phyloP scores from a whole-genome alignment of 176 grass and related monocot genomes.

The Juncus inflexus region DNA sequence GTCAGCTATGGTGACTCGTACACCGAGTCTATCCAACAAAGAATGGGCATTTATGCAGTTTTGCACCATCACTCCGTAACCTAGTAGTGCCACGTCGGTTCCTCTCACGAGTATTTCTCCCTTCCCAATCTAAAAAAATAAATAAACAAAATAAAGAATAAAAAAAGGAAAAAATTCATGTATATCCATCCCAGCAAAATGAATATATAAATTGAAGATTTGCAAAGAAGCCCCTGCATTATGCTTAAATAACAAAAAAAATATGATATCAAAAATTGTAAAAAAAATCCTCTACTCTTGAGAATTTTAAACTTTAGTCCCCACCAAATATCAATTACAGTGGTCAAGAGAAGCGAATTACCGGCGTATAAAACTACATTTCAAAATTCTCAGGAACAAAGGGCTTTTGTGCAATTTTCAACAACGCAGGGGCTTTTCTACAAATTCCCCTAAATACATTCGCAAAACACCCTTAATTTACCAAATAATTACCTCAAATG shows the following conservation, averaged over 20 bases:
- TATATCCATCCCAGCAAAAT: too few species aligned
- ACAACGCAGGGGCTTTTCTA: too few species aligned
- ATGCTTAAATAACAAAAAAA: neutral
- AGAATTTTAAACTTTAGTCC: too few species aligned
- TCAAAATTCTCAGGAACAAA: neutral
- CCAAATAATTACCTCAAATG: neutral
- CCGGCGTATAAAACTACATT: neutral
- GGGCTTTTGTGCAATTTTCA: too few species aligned
- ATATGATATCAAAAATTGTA: neutral
- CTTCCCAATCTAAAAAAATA: constrained; percentile 62
- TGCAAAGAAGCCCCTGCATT: neutral
- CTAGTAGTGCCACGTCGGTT: constrained; percentile 61
- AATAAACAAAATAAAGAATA: too few species aligned
- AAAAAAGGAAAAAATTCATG: too few species aligned
- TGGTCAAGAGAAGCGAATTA: neutral
- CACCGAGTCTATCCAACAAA: constrained; percentile 57
- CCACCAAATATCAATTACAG: neutral
- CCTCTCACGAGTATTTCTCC: constrained; percentile 60
- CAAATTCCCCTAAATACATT: too few species aligned
- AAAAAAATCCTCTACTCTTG: too few species aligned
- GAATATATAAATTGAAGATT: too few species aligned
- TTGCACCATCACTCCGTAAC: constrained; percentile 59
- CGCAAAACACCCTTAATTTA: too few species aligned
- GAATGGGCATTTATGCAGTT: constrained; percentile 66
- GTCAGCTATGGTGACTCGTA: constrained; percentile 60